phyloP scores from a whole-genome alignment of 1,284 basidiomycete species.

The Marasmius sp. region DNA sequence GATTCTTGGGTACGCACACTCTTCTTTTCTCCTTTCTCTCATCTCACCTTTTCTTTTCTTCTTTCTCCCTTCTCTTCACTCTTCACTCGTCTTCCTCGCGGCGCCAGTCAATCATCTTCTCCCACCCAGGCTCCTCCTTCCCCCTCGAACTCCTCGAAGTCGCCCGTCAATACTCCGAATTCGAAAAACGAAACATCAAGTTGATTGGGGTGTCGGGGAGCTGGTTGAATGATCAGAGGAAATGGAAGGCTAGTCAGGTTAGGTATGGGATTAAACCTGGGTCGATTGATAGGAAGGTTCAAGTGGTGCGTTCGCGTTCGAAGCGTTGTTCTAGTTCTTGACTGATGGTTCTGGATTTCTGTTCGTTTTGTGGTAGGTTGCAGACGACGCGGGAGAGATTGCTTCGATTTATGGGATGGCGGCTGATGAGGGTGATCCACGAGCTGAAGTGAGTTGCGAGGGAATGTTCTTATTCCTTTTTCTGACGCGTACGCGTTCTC shows the following conservation, averaged over 20 bases:
- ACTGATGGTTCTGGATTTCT: too few species aligned
- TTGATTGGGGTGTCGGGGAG: constrained; percentile 8
- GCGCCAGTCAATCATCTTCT: constrained; percentile 12
- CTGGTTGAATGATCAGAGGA: constrained; percentile 10
- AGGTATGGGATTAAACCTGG: constrained; percentile 5
- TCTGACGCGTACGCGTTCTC: not conserved
- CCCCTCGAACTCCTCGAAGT: constrained; percentile 7
- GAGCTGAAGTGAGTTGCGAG: constrained; percentile 8
- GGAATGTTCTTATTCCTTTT: too few species aligned
- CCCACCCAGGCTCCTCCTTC: constrained; percentile 10
- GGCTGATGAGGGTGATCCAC: not conserved
- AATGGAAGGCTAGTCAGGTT: constrained; percentile 5
- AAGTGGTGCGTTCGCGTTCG: constrained; percentile 10
- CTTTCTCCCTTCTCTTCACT: too few species aligned
- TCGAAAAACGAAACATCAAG: constrained; percentile 10
- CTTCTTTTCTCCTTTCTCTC: constrained; percentile 16
- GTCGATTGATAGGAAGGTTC: not conserved
- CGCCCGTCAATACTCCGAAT: constrained; percentile 7
- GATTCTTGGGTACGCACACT: constrained; percentile 75
- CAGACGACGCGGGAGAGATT: constrained; percentile 8
- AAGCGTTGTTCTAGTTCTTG: too few species aligned
- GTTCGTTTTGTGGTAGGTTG: too few species aligned
- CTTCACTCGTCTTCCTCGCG: too few species aligned
- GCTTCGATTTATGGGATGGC: constrained; percentile 10
- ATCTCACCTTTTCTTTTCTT: not conserved